Conservation (phyloP, 192 early-diverging fungal genomes). For the Spizellomyces punctatus region DNA sequence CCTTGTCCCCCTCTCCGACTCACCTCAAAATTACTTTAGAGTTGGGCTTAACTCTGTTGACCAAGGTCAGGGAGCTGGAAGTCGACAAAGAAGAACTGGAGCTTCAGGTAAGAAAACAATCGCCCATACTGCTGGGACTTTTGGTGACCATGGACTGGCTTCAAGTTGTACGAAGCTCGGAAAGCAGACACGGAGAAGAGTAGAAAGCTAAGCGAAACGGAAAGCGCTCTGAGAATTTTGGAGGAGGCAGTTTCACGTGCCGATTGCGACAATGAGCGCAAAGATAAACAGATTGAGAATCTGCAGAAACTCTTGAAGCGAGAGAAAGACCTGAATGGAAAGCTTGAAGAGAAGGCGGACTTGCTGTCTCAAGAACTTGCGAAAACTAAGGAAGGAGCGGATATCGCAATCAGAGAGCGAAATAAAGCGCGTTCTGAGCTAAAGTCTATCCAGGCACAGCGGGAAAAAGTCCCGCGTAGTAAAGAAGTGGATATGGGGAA, state of each 20-base stretch:
- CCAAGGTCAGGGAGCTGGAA: background rate
- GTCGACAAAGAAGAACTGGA: constrained; percentile 2
- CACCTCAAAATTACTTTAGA: background rate
- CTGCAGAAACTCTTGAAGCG: background rate
- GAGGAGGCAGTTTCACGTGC: background rate
- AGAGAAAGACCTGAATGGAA: background rate
- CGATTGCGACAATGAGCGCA: background rate
- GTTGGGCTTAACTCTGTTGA: constrained; percentile 9
- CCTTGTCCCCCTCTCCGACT: background rate
- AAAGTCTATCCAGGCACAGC: background rate
- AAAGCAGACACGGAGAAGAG: constrained; percentile 4
- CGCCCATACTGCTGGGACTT: background rate
- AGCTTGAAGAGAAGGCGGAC: background rate
- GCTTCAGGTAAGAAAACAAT: background rate
- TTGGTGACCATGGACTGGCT: background rate
- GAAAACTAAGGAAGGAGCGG: background rate
- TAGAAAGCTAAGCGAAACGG: background rate
- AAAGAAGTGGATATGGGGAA: background rate
- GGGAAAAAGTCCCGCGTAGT: background rate
- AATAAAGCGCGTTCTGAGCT: background rate
- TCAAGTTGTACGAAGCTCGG: background rate
- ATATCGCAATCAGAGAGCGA: background rate
- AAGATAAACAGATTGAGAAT: background rate
- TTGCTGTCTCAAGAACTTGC: background rate
- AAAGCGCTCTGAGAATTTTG: background rate